A percentile compares a stretch with the other conserved stretches of the same genome.
Conservation (phyloP, 2,329 filamentous ascomycete species). For the Chrysoporthe austroafricana region DNA sequence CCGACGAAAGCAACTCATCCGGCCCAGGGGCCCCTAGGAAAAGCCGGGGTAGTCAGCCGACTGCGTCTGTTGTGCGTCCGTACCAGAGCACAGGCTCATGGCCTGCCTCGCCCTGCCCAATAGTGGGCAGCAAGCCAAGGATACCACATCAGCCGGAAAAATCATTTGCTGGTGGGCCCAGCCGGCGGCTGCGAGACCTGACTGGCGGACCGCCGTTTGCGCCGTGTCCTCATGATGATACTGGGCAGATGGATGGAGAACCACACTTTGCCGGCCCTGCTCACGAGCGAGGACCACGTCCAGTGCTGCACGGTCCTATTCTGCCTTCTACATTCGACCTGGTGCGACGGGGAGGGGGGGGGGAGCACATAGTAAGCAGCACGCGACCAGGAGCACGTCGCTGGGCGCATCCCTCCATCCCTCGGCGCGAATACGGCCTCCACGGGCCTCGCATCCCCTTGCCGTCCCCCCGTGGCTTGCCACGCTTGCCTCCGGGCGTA, state of each 20-base stretch:
- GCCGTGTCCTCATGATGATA: not conserved
- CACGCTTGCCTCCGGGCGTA: not conserved
- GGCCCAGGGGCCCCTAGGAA: not conserved
- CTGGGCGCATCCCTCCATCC: not conserved
- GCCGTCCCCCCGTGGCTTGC: not conserved
- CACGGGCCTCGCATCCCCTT: not conserved
- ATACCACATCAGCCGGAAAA: constrained; percentile 5
- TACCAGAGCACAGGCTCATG: not conserved
- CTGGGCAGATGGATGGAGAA: not conserved
- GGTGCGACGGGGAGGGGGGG: not conserved
- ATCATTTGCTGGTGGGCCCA: not conserved
- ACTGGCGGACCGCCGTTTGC: not conserved
- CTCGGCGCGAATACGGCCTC: not conserved
- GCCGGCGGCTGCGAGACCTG: not conserved
- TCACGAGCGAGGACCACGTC: not conserved
- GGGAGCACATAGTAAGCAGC: too few species aligned
- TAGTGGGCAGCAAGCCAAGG: not conserved
- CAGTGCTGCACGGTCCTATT: not conserved
- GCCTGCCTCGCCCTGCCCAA: not conserved
- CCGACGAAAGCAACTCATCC: constrained; percentile 3
- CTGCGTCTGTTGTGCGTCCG: too few species aligned
- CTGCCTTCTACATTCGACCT: not conserved
- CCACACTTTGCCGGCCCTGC: not conserved
- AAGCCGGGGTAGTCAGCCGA: not conserved
- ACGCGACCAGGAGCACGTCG: not conserved